Conservation (phyloP, 257 asterid species). For the Echites panduratus region DNA sequence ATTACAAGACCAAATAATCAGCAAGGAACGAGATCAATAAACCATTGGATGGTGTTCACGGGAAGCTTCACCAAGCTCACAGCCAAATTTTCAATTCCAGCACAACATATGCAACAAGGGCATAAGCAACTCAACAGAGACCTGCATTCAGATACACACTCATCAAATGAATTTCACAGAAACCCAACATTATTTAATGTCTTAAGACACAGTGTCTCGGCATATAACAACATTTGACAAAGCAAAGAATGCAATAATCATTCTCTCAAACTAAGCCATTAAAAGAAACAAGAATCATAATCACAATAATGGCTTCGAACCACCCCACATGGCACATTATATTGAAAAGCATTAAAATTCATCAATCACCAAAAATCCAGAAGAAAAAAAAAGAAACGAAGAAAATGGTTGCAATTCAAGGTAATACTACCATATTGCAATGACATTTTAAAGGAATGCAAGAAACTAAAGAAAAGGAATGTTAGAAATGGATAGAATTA, state of each 20-base stretch:
- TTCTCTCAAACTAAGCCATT: not conserved
- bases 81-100: constrained; percentile 38
- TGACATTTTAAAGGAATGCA: not conserved
- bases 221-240: not conserved
- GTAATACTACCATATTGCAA: not conserved
- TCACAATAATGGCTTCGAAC: not conserved
- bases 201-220: too few species aligned
- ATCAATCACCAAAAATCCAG: not conserved
- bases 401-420: not conserved
- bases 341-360: not conserved
- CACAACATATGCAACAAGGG: constrained; percentile 58
- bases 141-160: constrained; percentile 19
- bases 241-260: not conserved
- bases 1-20: constrained; percentile 17
- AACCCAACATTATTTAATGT: not conserved
- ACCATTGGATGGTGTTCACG: constrained; percentile 35
- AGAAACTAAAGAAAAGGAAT: not conserved
- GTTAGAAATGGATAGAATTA: too few species aligned
- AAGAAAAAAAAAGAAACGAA: not conserved
- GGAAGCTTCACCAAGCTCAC: constrained; percentile 43
- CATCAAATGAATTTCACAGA: not conserved
- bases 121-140: constrained; percentile 32
- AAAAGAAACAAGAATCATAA: not conserved
- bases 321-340: not conserved
- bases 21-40: constrained; percentile 46